These are phyloP conservation scores for Trichosphaerium sp. DNA, from an alignment of 78 protist genomes.

Conservation along the genomic window DNA sequence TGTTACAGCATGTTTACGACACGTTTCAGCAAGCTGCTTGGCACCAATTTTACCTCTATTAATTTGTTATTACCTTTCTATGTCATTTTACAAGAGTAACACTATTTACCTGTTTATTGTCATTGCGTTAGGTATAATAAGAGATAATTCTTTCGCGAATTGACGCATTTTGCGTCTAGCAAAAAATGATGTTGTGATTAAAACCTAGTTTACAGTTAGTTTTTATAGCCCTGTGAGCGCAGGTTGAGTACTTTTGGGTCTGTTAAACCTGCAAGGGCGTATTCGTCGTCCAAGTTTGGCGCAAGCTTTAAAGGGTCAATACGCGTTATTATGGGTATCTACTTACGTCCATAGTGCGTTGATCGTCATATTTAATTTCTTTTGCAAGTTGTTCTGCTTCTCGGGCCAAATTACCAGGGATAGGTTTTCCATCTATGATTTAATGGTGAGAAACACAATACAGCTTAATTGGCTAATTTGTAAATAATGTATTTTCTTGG, in stretches of 20 bases:
- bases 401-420: not conserved
- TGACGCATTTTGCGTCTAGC: not conserved
- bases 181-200: not conserved
- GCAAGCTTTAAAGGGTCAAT: not conserved
- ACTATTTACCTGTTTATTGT: too few relatives aligned
- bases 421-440: slow-evolving; percentile 55
- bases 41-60: slow-evolving; percentile 78
- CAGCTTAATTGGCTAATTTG: too few relatives aligned
- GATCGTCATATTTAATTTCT: not conserved
- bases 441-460: too few relatives aligned
- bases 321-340: not conserved
- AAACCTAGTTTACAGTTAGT: not conserved
- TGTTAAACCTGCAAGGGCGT: slow-evolving; percentile 81
- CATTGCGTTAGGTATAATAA: slow-evolving; percentile 88
- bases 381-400: not conserved
- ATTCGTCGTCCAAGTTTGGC: slow-evolving; percentile 97
- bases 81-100: too few relatives aligned
- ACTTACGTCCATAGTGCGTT: too few relatives aligned
- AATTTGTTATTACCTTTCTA: too few relatives aligned
- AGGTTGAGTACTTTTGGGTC: slow-evolving; percentile 94
- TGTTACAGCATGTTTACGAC: slow-evolving; percentile 77
- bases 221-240: slow-evolving; percentile 79
- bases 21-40: slow-evolving; percentile 76
- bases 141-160: slow-evolving; percentile 54
- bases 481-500: too few relatives aligned